Evolutionary conservation across 1,284 basidiomycete species (phyloP).

Genomic region (Coniferiporia sulphurascens): DNA sequence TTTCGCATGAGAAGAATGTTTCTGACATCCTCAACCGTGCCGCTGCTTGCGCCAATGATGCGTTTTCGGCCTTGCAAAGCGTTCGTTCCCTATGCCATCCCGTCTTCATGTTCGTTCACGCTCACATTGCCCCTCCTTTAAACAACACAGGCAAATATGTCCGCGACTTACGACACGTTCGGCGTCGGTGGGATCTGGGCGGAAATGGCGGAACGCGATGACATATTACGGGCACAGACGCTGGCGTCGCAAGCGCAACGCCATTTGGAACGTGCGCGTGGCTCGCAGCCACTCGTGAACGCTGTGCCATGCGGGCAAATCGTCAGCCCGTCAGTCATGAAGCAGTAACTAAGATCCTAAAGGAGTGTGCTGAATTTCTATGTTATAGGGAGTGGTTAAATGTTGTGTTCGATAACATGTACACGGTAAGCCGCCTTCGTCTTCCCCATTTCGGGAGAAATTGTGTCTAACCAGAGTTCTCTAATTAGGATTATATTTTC

Average conservation of each 20-base stretch:
- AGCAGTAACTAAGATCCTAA: no score
- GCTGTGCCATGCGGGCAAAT: slow-evolving; percentile 1
- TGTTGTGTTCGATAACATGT: slow-evolving; percentile 18
- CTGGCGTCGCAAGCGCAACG: slow-evolving; percentile 8
- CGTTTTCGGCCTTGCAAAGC: slow-evolving; percentile 8
- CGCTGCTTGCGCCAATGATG: slow-evolving; percentile 7
- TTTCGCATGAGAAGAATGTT: slow-evolving; percentile 11
- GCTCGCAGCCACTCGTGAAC: slow-evolving; percentile 7
- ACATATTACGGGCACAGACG: slow-evolving; percentile 12
- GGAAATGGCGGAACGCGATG: slow-evolving; percentile 12
- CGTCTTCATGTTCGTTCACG: neutral
- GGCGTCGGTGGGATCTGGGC: slow-evolving; percentile 9
- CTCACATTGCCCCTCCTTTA: neutral
- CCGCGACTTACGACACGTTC: slow-evolving; percentile 12
- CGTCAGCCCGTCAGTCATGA: slow-evolving; percentile 6
- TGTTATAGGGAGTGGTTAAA: slow-evolving; percentile 14
- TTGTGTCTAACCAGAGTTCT: neutral
- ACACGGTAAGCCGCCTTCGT: slow-evolving; percentile 12
- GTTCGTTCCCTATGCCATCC: slow-evolving; percentile 2
- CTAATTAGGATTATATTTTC: slow-evolving; percentile 14
- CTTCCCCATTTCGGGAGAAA: neutral
- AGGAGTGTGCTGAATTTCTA: neutral
- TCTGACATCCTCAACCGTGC: slow-evolving; percentile 12
- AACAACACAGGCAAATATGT: slow-evolving; percentile 5
- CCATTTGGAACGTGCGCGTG: slow-evolving; percentile 8